A percentile compares a stretch with the other conserved stretches of the same genome.
Evolutionary conservation across 495 filamentous ascomycete species (phyloP).

Genomic region (Neurospora cerealis): DNA sequence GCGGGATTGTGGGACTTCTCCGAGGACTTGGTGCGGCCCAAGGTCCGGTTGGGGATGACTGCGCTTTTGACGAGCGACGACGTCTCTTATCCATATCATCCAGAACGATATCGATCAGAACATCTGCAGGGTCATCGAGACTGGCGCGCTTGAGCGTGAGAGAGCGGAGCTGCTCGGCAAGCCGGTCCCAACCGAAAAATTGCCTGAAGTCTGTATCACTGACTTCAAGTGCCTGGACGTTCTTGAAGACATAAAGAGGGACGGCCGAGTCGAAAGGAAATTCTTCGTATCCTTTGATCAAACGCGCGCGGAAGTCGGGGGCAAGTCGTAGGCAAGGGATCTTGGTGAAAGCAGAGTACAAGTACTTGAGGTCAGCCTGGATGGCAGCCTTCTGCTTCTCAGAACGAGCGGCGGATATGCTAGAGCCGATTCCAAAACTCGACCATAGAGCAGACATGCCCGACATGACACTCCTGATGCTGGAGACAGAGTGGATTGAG

Average conservation of each 20-base stretch:
- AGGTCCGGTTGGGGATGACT: slow-evolving; percentile 61
- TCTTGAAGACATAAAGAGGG: slow-evolving; percentile 90
- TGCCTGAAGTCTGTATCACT: slow-evolving; percentile 92
- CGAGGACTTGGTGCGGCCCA: slow-evolving; percentile 53
- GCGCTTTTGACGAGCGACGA: slow-evolving; percentile 74
- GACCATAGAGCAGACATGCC: slow-evolving; percentile 90
- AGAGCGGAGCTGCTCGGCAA: slow-evolving; percentile 84
- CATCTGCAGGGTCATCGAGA: slow-evolving; percentile 81
- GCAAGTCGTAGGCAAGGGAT: slow-evolving; percentile 83
- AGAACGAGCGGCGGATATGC: slow-evolving; percentile 63
- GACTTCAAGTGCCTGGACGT: slow-evolving; percentile 84
- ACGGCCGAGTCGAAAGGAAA: slow-evolving; percentile 99
- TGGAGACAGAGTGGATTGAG: slow-evolving; percentile 91
- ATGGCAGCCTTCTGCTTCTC: slow-evolving; percentile 81
- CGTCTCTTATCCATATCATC: slow-evolving; percentile 92
- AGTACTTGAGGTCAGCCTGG: slow-evolving; percentile 80
- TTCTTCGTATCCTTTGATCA: slow-evolving; percentile 91
- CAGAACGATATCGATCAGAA: slow-evolving; percentile 83
- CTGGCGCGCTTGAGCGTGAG: slow-evolving; percentile 80
- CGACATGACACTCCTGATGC: slow-evolving; percentile 94
- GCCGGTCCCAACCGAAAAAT: slow-evolving; percentile 91
- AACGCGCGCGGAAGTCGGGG: slow-evolving; percentile 76
- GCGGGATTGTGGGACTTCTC: slow-evolving; percentile 44
- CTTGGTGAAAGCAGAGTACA: slow-evolving; percentile 98
- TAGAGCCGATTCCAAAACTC: slow-evolving; percentile 66